Percentiles rank a stretch among this genome's conserved stretches.
These are phyloP conservation scores for Spiromastix sp. DNA, from an alignment of 2,329 filamentous ascomycete species.

Conservation along the genomic window DNA sequence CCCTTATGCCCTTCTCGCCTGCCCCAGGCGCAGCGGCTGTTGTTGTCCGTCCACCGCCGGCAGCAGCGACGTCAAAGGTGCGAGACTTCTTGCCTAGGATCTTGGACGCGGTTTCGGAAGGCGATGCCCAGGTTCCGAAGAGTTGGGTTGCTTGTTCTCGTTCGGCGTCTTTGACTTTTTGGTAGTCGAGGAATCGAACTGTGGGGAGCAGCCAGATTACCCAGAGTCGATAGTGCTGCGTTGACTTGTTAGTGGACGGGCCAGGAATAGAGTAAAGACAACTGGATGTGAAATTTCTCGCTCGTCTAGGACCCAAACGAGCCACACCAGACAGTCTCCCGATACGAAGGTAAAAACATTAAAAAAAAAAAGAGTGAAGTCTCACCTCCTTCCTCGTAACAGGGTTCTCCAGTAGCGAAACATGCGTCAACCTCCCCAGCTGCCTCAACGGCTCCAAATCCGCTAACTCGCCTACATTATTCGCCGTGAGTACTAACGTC, in stretches of 20 bases:
- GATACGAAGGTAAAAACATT: too few species aligned
- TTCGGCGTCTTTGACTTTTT: slow-evolving; percentile 82
- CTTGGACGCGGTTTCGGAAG: slow-evolving; percentile 69
- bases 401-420: slow-evolving; percentile 78
- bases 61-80: slow-evolving; percentile 49
- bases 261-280: too few species aligned
- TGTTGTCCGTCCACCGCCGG: slow-evolving; percentile 34
- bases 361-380: slow-evolving; percentile 8
- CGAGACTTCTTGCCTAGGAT: slow-evolving; percentile 79
- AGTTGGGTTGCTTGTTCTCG: slow-evolving; percentile 64
- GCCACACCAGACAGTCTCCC: too few species aligned
- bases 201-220: slow-evolving; percentile 75
- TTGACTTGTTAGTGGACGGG: too few species aligned
- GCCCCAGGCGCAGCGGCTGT: too few species aligned
- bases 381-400: slow-evolving; percentile 84
- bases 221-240: slow-evolving; percentile 83
- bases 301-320: too few species aligned
- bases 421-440: slow-evolving; percentile 62
- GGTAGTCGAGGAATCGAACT: slow-evolving; percentile 84
- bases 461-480: slow-evolving; percentile 71
- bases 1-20: slow-evolving; percentile 58
- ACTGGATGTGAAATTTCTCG: too few species aligned
- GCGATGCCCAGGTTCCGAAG: slow-evolving; percentile 64
- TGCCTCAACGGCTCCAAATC: slow-evolving; percentile 72
- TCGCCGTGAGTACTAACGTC: slow-evolving; percentile 73